A percentile compares a stretch with the other conserved stretches of the same genome.
Evolutionary conservation across 1,139 yeast genomes (phyloP).

Genomic region (Pichia sp.): DNA sequence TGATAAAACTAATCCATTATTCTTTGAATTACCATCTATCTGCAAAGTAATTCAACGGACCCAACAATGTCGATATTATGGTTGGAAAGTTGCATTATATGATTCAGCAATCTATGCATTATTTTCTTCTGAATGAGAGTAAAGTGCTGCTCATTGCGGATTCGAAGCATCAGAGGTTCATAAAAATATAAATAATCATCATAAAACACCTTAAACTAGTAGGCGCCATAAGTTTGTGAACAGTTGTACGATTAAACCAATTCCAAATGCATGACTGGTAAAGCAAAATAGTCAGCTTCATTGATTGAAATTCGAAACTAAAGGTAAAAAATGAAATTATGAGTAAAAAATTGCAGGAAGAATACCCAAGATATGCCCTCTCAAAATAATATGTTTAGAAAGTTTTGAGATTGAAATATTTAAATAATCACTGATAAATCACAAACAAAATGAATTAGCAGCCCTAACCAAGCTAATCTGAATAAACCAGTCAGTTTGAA

Average conservation of each 20-base stretch:
- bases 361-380: conserved; percentile 59
- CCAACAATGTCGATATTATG: no score
- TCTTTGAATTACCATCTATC: no score
- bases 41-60: conserved; percentile 11
- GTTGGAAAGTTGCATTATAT: conserved; percentile 48
- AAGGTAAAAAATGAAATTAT: conserved; percentile 63
- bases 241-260: conserved; percentile 59
- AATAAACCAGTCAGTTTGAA: conserved; percentile 98
- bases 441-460: conserved; percentile 66
- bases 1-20: background rate
- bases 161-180: conserved; percentile 80
- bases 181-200: conserved; percentile 98
- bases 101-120: conserved; percentile 81
- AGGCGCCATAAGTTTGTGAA: conserved; percentile 65
- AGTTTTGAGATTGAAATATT: conserved; percentile 46
- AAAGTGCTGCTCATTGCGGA: no score
- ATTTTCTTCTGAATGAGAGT: conserved; percentile 79
- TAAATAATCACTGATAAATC: conserved; percentile 88
- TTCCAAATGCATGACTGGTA: conserved; percentile 88
- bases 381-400: conserved; percentile 45
- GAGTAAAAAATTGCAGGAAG: conserved; percentile 68
- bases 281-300: conserved; percentile 85
- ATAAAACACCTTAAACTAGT: conserved; percentile 72
- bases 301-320: conserved; percentile 67
- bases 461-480: conserved; percentile 80